A percentile compares a stretch with the other conserved stretches of the same genome.
phyloP scores from a whole-genome alignment of 305 asterid genomes.

The Plantago rigida region DNA sequence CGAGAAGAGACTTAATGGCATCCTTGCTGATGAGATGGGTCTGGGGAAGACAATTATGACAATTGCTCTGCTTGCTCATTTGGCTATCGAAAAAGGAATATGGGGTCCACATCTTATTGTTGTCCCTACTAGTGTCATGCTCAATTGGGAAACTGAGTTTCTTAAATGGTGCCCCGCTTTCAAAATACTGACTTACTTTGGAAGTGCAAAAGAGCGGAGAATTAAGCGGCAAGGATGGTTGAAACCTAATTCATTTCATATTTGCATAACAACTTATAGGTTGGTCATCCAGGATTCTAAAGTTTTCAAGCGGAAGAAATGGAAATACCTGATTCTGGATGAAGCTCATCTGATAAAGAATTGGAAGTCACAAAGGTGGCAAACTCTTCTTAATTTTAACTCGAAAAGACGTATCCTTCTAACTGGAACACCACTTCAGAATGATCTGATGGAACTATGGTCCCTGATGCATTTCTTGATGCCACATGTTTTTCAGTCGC shows the following conservation, averaged over 20 bases:
- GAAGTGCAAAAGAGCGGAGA: slow-evolving; percentile 94
- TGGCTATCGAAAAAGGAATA: slow-evolving; percentile 91
- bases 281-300: slow-evolving; percentile 95
- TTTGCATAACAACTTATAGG: slow-evolving; percentile 94
- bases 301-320: slow-evolving; percentile 95
- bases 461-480: slow-evolving; percentile 99
- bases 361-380: slow-evolving; percentile 99
- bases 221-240: slow-evolving; percentile 97
- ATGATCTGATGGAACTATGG: slow-evolving; percentile 99
- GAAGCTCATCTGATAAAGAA: slow-evolving; percentile 97
- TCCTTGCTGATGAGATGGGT: slow-evolving; percentile 99
- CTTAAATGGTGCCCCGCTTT: slow-evolving; percentile 99
- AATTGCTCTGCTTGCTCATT: slow-evolving; percentile 92
- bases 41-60: slow-evolving; percentile 99
- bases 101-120: slow-evolving; percentile 99
- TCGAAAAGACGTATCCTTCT: slow-evolving; percentile 95
- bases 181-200: slow-evolving; percentile 96
- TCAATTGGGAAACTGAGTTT: slow-evolving; percentile 99
- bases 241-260: slow-evolving; percentile 89
- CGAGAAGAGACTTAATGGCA: slow-evolving; percentile 96
- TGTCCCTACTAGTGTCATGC: slow-evolving; percentile 99
- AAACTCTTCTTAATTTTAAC: slow-evolving; percentile 91
- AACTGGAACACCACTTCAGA: slow-evolving; percentile 96
- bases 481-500: slow-evolving; percentile 99
- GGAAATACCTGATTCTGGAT: slow-evolving; percentile 95